Conservation (phyloP, 441 rosid genomes). For the Adansonia gregorii region DNA sequence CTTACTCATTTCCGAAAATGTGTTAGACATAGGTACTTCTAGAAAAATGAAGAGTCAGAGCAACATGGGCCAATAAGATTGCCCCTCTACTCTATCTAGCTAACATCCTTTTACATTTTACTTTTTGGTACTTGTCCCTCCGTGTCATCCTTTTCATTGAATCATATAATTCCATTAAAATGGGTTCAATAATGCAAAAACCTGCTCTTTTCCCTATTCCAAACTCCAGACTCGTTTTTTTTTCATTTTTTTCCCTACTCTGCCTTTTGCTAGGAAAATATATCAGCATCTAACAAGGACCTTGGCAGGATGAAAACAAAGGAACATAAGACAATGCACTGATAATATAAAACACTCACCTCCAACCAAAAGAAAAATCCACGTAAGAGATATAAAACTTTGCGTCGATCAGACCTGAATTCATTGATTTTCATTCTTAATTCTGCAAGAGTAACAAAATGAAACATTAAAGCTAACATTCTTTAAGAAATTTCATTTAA, state of each 20-base stretch:
- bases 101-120: too few species aligned
- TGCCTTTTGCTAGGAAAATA: neutral
- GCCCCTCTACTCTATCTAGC: too few species aligned
- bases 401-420: conserved; percentile 19
- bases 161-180: too few species aligned
- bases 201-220: neutral
- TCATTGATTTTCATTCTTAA: conserved; percentile 14
- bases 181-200: neutral
- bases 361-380: conserved; percentile 54
- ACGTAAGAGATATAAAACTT: conserved; percentile 16
- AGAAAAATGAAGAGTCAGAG: too few species aligned
- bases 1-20: too few species aligned
- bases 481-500: neutral
- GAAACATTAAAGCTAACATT: neutral
- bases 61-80: too few species aligned
- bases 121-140: too few species aligned
- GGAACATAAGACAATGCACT: neutral
- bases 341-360: conserved; percentile 36
- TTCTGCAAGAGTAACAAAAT: conserved; percentile 9
- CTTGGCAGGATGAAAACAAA: neutral
- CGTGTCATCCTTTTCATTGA: neutral
- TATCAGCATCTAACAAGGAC: neutral
- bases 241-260: neutral
- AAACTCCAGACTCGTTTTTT: neutral
- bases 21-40: too few species aligned